Base-by-base conservation (phyloP, 352 stramenopile genomes). In the Globisporangium perplexum region DNA sequence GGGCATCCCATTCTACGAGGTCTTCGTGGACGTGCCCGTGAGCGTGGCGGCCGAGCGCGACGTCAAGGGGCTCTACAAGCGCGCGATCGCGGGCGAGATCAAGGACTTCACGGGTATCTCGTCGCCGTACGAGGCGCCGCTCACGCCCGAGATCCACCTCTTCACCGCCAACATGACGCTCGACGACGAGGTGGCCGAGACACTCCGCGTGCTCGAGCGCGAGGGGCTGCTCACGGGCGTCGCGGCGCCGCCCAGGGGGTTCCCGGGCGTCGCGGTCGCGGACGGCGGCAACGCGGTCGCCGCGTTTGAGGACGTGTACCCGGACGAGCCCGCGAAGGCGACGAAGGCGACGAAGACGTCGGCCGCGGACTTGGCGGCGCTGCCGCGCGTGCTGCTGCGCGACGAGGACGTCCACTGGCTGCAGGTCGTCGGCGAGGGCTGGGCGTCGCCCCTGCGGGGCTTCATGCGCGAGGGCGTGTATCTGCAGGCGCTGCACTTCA, bases 41-140 rank as follows among this genome's bases (percentile, higher is more conserved):
- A 88, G 97, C 4, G 96, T 98, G 17, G 88, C 98, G 35, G 95
- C 96, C 43, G 90, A 97, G n/a, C 82, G 97, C 20, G 97, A 99
- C 71, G 94, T 97, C 24, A 99, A 99, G 74, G 94, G 94, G 51
- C 57, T 98, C 22, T 98, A 98, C 77, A 96, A 96, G 62, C 93
- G 95, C 55, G 88, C 86, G 12, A 88, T 89, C 33, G 90, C 90
- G 38, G 97, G 97, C 43, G 95, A 99, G 71, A 88, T 99, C 58
- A 98, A 98, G 77, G 90, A 98, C 66, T 99, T 99, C 61, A 99
- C 97, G 4, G 98, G 97, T 60, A 98, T 99, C 57, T 97, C 98
- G 63, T 97, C 97, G 61, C 97, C 96, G 3, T 99, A 99, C 66
- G 97, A 99, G 65, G 84, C 86, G 53, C 97, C 97, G 2, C 42